Percentiles rank a stretch among this genome's conserved stretches.
phyloP scores from a whole-genome alignment of 768 basidiomycete genomes.

The Pulveroboletus ravenelii region DNA sequence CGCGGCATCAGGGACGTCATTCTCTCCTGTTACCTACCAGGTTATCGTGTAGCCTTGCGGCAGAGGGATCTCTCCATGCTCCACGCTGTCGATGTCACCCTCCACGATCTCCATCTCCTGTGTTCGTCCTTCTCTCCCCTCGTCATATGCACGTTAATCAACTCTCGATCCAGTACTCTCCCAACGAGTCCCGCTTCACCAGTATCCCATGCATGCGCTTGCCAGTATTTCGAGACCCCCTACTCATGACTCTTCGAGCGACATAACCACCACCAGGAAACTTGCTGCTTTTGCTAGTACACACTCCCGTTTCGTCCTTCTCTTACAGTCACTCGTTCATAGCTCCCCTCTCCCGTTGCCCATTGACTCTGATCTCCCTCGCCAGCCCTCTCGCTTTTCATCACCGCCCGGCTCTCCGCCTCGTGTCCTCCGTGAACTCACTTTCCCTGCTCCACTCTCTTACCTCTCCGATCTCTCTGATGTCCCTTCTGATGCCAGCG shows the following conservation, averaged over 20 bases:
- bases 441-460: slow-evolving; percentile 72
- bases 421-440: slow-evolving; percentile 49
- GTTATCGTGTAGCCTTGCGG: slow-evolving; percentile 44
- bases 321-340: slow-evolving; percentile 69
- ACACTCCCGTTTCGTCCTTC: slow-evolving; percentile 71
- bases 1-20: slow-evolving; percentile 36
- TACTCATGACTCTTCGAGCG: slow-evolving; percentile 27
- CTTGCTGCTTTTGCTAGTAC: slow-evolving; percentile 51
- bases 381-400: slow-evolving; percentile 19
- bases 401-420: slow-evolving; percentile 21
- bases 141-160: slow-evolving; percentile 5
- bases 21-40: slow-evolving; percentile 52
- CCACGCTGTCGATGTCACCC: slow-evolving; percentile 46
- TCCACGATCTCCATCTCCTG: slow-evolving; percentile 60
- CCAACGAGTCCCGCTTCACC: slow-evolving; percentile 57
- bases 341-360: slow-evolving; percentile 48
- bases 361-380: slow-evolving; percentile 40
- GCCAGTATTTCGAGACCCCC: slow-evolving; percentile 40
- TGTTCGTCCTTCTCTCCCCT: slow-evolving; percentile 42
- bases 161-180: slow-evolving; percentile 50
- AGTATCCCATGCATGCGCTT: slow-evolving; percentile 67
- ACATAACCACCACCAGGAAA: slow-evolving; percentile 28
- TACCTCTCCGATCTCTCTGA: slow-evolving; percentile 30
- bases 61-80: slow-evolving; percentile 37
- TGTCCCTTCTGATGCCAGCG: slow-evolving; percentile 6